Evolutionary conservation across 345 rosid species (phyloP), one percentile per base, ranked within the genome.

Genomic region (Brassica cretica): DNA sequence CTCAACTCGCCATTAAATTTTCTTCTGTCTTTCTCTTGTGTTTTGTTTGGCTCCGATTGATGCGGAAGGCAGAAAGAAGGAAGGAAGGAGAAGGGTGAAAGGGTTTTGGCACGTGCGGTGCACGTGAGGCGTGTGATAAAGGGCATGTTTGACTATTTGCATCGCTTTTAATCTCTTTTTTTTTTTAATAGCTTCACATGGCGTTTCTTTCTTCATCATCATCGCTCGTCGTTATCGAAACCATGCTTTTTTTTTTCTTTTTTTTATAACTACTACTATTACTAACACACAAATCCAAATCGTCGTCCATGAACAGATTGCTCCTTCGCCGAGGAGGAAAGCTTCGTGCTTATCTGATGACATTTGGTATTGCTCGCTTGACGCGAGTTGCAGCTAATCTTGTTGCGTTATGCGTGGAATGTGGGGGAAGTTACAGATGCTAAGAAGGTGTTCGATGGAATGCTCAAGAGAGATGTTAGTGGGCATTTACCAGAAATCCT

Each of bases 401-500:
- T 51, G 8, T 51, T 15, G 0, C 15, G 44, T 77, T n/a, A n/a
- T n/a, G n/a, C n/a, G n/a, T n/a, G 0, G 82, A 86, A 56, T 83
- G 87, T 73, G 87, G 81, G 81, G 8, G 81, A 79, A 39, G 18
- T 82, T 29, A 2, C 19, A 1, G 70, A 77, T 69, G 96, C 97
- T 5, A 86, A 83, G 49, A 89, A 87, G 24, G 32, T 92, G 92
- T 94, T 94, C 73, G 97, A 94, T 72, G 72, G 76, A 87, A 88
- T 92, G 78, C 91, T 90, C 6, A 32, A 78, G 2, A 72, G 85
- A 72, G 84, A 86, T 41, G 60, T 77, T 58, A 82, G 81, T 18
- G 66, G 94, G 46, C 84, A 73, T 75, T 84, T 19, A 77, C 56
- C 84, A 80, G 51, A 88, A 92, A 32, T 24, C 93, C 11, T 68